Evolutionary conservation across 2,329 filamentous ascomycete genomes (phyloP).

Genomic region (Alternaria burnsii): DNA sequence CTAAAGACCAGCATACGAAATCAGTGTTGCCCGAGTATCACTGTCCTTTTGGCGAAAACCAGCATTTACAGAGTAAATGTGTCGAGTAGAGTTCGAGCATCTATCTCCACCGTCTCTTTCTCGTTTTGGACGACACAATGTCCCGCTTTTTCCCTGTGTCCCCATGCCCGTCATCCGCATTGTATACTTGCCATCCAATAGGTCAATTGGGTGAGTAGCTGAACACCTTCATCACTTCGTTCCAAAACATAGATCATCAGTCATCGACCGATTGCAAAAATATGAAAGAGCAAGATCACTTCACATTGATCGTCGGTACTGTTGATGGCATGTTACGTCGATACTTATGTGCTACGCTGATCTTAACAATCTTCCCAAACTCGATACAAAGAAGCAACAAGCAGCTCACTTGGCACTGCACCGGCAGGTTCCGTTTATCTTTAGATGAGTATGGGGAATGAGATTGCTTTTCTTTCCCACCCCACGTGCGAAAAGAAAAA

Average conservation of each 20-base stretch:
- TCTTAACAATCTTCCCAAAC: neutral
- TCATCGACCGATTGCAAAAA: neutral
- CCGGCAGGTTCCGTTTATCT: neutral
- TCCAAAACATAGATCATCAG: neutral
- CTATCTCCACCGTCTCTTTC: neutral
- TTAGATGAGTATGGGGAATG: neutral
- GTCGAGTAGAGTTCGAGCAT: neutral
- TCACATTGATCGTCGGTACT: neutral
- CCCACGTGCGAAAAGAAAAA: slow-evolving; percentile 8
- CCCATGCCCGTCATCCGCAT: neutral
- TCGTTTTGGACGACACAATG: neutral
- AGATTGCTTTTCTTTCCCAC: neutral
- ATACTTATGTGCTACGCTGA: neutral
- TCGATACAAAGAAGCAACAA: neutral
- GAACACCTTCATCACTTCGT: neutral
- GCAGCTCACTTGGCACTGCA: neutral
- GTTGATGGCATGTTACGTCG: neutral
- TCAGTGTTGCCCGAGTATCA: neutral
- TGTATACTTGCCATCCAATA: neutral
- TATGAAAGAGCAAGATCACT: neutral
- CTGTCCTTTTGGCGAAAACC: neutral
- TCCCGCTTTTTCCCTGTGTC: neutral
- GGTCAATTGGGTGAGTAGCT: neutral
- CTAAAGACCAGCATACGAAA: no score
- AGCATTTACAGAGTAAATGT: neutral